Base-by-base conservation (phyloP, 2,329 filamentous ascomycete species). In the Tolypocladium ophioglossoides region DNA sequence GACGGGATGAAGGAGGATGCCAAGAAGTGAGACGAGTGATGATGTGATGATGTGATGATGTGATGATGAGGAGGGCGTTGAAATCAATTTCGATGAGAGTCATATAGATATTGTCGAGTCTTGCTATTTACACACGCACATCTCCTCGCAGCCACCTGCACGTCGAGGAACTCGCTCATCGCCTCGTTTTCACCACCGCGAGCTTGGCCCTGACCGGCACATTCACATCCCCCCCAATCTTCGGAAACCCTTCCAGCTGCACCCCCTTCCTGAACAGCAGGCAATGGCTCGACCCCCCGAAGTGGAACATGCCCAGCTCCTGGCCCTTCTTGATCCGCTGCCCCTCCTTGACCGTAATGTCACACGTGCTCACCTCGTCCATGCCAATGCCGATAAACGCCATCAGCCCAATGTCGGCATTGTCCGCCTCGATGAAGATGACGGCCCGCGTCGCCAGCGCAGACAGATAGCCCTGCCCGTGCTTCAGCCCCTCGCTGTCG, bases 301-400 rank as follows among this genome's bases (percentile, higher is more conserved):
- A 90, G 64, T 91, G 87, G 68, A 91, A 91, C 85, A 89, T 89
- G 44, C 87, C 87, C 40, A 84, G 74, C 70, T 89, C 72, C 5
- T 89, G 79, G 1, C 87, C 87, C 73, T 89, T 90, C 52, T 74
- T 73, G 18, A 91, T 64, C 52, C 77, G 75, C 64, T 89, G 77
- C 0, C 85, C 86, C 63, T 84, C 79, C 60, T 75, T 75, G 12
- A 88, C 84, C 0, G 81, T 86, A 50, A 88, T 83, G 52, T 89
- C 85, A 62, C 86, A 89, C 0, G 84, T 84, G 55, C 79, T 85
- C 14, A 90, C 86, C 68, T 91, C 87, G 44, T 83, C 84, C 87
- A 91, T 90, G 1, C 87, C 87, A 4, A 91, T 78, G 1, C 79
- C 82, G 14, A 91, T 72, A 58, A 90, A 86, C 0, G 78, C 83